Conservation (phyloP, 179 eudicot species). For the Gypsophila paniculata region DNA sequence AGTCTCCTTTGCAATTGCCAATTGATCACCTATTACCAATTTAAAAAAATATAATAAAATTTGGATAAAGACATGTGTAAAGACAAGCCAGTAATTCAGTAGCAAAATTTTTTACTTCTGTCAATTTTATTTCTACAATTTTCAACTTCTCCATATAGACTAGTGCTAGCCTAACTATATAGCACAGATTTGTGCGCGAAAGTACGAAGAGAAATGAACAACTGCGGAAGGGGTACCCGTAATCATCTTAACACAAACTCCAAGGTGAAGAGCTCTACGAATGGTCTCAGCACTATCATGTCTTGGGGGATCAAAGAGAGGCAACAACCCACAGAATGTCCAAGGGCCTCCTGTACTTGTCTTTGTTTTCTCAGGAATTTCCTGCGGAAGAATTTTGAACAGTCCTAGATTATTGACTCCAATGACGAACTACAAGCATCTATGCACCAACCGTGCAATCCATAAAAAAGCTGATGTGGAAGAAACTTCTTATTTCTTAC, state of each 20-base stretch:
- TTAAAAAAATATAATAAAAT: not conserved
- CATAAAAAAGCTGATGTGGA: not conserved
- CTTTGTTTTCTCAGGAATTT: slow-evolving; percentile 54
- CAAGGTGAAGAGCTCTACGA: slow-evolving; percentile 66
- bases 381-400: slow-evolving; percentile 42
- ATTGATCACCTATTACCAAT: slow-evolving; percentile 54
- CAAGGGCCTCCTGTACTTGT: slow-evolving; percentile 67
- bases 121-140: not conserved
- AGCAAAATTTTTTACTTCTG: not conserved
- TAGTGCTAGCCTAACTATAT: not conserved
- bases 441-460: not conserved
- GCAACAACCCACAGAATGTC: slow-evolving; percentile 66
- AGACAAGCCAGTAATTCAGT: not conserved
- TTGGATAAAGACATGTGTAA: not conserved
- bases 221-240: slow-evolving; percentile 37
- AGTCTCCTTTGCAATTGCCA: slow-evolving; percentile 87
- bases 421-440: not conserved
- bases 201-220: not conserved
- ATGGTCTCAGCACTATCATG: slow-evolving; percentile 85
- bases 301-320: slow-evolving; percentile 81
- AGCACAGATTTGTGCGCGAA: not conserved
- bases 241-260: slow-evolving; percentile 79
- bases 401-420: too few species aligned
- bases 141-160: not conserved
- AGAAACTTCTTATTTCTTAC: not conserved